These are phyloP conservation scores for Phytophthora palmivora DNA, from an alignment of 352 stramenopile species.

Conservation along the genomic window DNA sequence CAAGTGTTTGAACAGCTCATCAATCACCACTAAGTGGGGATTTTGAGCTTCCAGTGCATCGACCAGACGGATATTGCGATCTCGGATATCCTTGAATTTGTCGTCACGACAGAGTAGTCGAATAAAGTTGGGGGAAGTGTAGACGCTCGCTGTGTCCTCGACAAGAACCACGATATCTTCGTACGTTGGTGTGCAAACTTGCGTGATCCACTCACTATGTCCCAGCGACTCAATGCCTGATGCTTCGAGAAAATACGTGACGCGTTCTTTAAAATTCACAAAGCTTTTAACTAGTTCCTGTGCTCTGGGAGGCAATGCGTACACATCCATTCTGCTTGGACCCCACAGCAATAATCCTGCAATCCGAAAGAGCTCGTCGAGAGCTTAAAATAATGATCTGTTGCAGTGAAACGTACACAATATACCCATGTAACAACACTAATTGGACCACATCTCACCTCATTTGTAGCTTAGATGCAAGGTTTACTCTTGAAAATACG, in stretches of 20 bases:
- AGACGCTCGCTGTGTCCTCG: constrained; percentile 8
- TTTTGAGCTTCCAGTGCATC: constrained; percentile 14
- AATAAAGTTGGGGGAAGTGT: constrained; percentile 14
- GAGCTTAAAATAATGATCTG: too few species aligned
- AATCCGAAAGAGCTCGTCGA: not conserved
- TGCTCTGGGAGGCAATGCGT: too few species aligned
- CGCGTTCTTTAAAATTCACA: too few species aligned
- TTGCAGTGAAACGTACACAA: too few species aligned
- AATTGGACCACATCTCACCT: too few species aligned
- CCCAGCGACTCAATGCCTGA: not conserved
- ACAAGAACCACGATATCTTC: constrained; percentile 18
- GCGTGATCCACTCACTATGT: constrained; percentile 9
- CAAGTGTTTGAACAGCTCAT: constrained; percentile 24
- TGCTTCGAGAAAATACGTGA: too few species aligned
- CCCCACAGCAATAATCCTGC: constrained; percentile 2
- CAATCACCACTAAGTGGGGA: constrained; percentile 5
- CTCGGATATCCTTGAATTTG: constrained; percentile 25
- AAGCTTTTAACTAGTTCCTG: too few species aligned
- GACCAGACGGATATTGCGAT: constrained; percentile 11
- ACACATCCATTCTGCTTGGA: too few species aligned
- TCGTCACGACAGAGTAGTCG: constrained; percentile 30
- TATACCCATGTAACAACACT: too few species aligned
- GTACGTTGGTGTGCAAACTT: constrained; percentile 18
- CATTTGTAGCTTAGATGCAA: too few species aligned
- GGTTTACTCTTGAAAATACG: too few species aligned